Evolutionary conservation across 345 rosid genomes (phyloP), one percentile per base, ranked within the genome.

Genomic region (Leavenworthia alabamica): DNA sequence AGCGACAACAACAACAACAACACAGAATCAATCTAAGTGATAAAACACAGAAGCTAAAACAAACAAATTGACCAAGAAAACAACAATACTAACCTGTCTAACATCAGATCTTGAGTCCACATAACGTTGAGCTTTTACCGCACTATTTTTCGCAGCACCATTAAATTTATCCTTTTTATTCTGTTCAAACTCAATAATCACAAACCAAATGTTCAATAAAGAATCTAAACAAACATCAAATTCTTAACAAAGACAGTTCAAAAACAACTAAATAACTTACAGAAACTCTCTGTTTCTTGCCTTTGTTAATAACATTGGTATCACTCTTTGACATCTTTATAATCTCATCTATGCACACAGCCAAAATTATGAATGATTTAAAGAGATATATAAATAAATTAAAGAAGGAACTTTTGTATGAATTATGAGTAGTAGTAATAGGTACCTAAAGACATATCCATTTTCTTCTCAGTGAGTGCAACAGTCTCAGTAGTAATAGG

Each of bases 381-480:
- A 55, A n/a, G n/a, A n/a, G 8, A 47, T 47, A 39, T 46, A 23
- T 9, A 32, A 43, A 52, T n/a, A 40, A 39, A 42, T 3, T 28
- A 7, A 7, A 19, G 20, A 17, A 13, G 17, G 16, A 20, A 43
- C 35, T 28, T 54, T 56, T 19, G 40, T 48, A 5, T 19, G 64
- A 52, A 8, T 2, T 3, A 22, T 22, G 2, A 60, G 1, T n/a
- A n/a, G n/a, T n/a, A n/a, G n/a, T n/a, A n/a, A n/a, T n/a, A n/a
- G n/a, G n/a, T n/a, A n/a, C n/a, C 96, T 64, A 91, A 68, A 26
- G 98, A 72, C 98, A 91, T 91, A 67, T 80, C 86, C 84, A 91
- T 64, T 64, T 91, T 88, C 86, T 83, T 91, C 60, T 91, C 95
- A 0, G 96, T 85, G 54, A 79, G 85, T 27, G 96, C 95, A 45